Evolutionary conservation across 371 early-diverging fungal genomes (phyloP).

Genomic region (Apophysomyces ossiformis): DNA sequence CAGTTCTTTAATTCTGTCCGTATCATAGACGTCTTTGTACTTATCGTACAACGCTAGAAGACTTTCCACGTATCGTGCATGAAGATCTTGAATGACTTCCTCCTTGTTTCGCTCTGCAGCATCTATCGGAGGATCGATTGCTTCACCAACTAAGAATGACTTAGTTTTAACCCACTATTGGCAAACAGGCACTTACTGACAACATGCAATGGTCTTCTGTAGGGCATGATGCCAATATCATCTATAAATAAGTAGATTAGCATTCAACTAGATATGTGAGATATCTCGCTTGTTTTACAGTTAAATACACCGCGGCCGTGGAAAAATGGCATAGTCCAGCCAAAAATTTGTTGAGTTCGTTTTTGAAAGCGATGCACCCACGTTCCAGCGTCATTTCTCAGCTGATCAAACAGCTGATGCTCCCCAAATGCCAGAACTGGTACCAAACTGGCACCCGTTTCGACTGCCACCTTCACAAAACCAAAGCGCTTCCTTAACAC

Average conservation of each 20-base stretch:
- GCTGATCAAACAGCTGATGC: conserved; percentile 73
- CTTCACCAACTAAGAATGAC: conserved; percentile 58
- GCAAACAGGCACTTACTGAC: conserved; percentile 36
- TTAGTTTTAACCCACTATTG: neutral
- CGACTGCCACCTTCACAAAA: conserved; percentile 76
- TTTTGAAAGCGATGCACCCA: conserved; percentile 55
- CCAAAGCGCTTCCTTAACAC: conserved; percentile 73
- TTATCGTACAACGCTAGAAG: conserved; percentile 64
- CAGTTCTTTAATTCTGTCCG: conserved; percentile 55
- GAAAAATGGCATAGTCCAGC: conserved; percentile 70
- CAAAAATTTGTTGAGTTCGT: conserved; percentile 54
- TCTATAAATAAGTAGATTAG: conserved; percentile 22
- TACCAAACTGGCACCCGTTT: conserved; percentile 67
- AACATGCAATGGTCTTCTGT: conserved; percentile 44
- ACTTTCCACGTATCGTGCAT: conserved; percentile 60
- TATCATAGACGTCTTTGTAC: conserved; percentile 70
- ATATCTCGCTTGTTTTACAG: conserved; percentile 38
- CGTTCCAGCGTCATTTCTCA: conserved; percentile 53
- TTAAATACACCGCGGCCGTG: conserved; percentile 71
- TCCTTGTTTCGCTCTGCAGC: conserved; percentile 38
- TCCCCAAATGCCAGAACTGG: conserved; percentile 80
- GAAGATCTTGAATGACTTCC: conserved; percentile 60
- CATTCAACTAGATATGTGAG: conserved; percentile 24
- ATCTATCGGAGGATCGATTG: conserved; percentile 53
- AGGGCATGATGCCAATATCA: conserved; percentile 57